These are phyloP conservation scores for Nemania abortiva DNA, from an alignment of 2,329 filamentous ascomycete species.

Conservation along the genomic window DNA sequence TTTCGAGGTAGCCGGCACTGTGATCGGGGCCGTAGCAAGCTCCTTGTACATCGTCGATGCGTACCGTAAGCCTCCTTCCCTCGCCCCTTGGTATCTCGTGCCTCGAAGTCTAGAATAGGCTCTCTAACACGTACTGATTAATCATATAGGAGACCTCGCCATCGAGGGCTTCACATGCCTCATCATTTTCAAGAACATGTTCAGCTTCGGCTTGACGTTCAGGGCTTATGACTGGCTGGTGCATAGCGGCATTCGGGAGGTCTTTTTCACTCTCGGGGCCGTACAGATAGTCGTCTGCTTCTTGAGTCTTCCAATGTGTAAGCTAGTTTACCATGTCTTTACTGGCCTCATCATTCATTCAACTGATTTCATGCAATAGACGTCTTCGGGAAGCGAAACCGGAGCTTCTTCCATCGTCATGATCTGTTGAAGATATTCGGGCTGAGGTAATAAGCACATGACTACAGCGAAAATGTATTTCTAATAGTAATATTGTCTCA, in stretches of 20 bases:
- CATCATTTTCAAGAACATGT: slow-evolving; percentile 94
- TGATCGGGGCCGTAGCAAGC: slow-evolving; percentile 87
- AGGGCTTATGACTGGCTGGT: slow-evolving; percentile 88
- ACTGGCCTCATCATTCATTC: background rate
- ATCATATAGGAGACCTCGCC: slow-evolving; percentile 74
- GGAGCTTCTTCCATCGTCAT: slow-evolving; percentile 80
- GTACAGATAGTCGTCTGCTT: slow-evolving; percentile 84
- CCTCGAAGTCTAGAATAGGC: background rate
- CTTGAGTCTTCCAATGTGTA: slow-evolving; percentile 82
- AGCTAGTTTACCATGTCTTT: slow-evolving; percentile 55
- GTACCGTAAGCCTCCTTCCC: slow-evolving; percentile 71
- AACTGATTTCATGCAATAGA: slow-evolving; percentile 61
- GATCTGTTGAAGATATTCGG: slow-evolving; percentile 71
- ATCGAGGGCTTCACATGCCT: slow-evolving; percentile 91
- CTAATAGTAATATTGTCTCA: background rate
- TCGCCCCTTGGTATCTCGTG: slow-evolving; percentile 10
- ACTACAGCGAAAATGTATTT: too few relatives aligned
- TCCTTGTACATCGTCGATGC: slow-evolving; percentile 93
- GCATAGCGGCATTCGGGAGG: slow-evolving; percentile 67
- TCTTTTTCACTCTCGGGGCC: slow-evolving; percentile 78
- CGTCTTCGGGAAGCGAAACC: slow-evolving; percentile 80
- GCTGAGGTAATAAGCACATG: slow-evolving; percentile 44
- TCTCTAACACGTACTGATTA: slow-evolving; percentile 5
- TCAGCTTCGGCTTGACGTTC: slow-evolving; percentile 87
- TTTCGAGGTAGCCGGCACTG: slow-evolving; percentile 88